Conservation (phyloP, 1,284 basidiomycete species). For the Uromyces viciae-fabae region DNA sequence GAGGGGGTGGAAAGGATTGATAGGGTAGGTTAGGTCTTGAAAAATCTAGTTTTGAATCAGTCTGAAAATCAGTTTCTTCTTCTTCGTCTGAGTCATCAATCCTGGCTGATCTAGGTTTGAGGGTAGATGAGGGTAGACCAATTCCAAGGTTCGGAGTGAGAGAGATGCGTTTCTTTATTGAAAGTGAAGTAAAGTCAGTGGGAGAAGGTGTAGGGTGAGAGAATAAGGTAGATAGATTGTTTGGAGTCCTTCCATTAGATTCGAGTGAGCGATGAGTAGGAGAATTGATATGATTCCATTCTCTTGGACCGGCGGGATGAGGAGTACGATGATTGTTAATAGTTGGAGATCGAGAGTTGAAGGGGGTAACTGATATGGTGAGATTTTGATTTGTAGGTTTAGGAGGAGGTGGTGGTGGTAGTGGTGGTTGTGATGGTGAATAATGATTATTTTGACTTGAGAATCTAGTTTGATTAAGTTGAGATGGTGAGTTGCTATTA, state of each 20-base stretch:
- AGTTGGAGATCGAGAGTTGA: not conserved
- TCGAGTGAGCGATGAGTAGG: conserved; percentile 4
- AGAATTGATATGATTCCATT: not conserved
- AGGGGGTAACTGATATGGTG: not conserved
- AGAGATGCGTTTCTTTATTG: not conserved
- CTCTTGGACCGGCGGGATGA: conserved; percentile 22
- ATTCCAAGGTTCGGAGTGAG: not conserved
- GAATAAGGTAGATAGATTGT: not conserved
- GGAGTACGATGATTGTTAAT: not conserved
- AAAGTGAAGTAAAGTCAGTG: not conserved
- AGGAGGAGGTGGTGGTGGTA: not conserved
- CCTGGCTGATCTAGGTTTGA: not conserved
- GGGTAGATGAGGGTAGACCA: not conserved
- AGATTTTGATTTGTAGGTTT: not conserved
- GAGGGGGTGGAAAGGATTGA: not conserved
- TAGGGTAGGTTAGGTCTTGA: not conserved
- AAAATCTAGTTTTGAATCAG: not conserved
- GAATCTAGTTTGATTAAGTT: not conserved
- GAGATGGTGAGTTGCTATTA: not conserved
- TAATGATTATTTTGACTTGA: not conserved
- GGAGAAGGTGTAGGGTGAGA: not conserved
- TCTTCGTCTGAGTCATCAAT: conserved; percentile 17
- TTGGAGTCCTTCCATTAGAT: not conserved
- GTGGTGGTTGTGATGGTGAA: not conserved
- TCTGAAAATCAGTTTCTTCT: not conserved